Evolutionary conservation across 208 protist species (phyloP).

Genomic region (Leishmania lainsoni): DNA sequence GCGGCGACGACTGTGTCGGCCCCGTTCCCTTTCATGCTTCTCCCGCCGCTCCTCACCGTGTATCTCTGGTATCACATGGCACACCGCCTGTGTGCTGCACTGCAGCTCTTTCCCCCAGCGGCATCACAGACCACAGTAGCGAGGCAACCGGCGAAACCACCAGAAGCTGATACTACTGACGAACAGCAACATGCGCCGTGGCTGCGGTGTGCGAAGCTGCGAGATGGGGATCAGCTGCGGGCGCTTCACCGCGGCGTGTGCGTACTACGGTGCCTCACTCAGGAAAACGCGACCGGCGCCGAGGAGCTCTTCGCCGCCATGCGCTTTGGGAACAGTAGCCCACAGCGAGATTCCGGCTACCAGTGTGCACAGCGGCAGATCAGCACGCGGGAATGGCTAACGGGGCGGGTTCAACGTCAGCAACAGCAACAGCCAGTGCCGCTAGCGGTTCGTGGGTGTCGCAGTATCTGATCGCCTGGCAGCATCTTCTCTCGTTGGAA

Average conservation of each 20-base stretch:
- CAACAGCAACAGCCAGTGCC: neutral
- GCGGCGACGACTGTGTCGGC: neutral
- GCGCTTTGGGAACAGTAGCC: constrained; percentile 10
- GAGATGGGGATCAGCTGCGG: constrained; percentile 3
- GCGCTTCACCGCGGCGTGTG: constrained; percentile 26
- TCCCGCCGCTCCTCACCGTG: constrained; percentile 28
- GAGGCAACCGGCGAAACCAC: neutral
- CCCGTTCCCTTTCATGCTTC: constrained; percentile 26
- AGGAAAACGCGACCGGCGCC: constrained; percentile 7
- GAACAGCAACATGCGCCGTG: constrained; percentile 5
- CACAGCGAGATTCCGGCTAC: neutral
- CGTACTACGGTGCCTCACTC: constrained; percentile 28
- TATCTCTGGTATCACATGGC: constrained; percentile 35
- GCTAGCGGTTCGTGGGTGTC: neutral
- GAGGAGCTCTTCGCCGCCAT: constrained; percentile 33
- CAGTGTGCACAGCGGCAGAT: neutral
- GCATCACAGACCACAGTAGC: too few relatives aligned
- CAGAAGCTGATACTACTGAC: neutral
- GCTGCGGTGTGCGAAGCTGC: constrained; percentile 4
- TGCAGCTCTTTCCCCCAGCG: constrained; percentile 17
- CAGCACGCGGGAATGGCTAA: neutral
- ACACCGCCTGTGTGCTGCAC: constrained; percentile 19
- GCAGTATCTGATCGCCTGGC: constrained; percentile 15
- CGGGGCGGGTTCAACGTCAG: neutral
- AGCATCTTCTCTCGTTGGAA: constrained; percentile 18